Conservation (phyloP, 2,329 filamentous ascomycete species). For the Colletotrichum simmondsii region DNA sequence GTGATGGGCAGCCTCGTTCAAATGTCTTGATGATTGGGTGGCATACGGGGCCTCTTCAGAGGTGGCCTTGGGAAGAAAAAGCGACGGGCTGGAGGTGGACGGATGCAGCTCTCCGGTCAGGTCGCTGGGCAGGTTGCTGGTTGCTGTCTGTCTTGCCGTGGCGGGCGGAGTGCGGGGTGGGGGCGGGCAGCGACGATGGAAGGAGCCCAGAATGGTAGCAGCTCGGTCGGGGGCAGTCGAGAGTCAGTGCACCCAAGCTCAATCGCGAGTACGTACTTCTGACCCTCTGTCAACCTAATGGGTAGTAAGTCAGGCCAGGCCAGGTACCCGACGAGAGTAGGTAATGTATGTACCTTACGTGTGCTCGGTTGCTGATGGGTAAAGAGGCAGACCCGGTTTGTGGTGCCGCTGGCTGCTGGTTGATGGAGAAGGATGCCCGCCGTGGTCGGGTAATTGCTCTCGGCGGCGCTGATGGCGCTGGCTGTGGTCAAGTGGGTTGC, state of each 20-base stretch:
- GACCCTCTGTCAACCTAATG: neutral
- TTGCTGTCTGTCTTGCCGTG: constrained; percentile 25
- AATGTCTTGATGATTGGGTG: constrained; percentile 28
- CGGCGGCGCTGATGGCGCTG: constrained; percentile 1
- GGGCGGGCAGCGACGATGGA: constrained; percentile 26
- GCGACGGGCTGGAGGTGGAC: constrained; percentile 18
- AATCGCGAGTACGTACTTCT: constrained; percentile 18
- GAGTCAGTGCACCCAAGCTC: constrained; percentile 25
- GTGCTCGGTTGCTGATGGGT: neutral
- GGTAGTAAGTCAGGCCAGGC: neutral
- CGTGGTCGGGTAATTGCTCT: neutral
- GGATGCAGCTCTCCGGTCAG: constrained; percentile 30
- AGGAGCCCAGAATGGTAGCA: neutral
- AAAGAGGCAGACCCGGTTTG: constrained; percentile 3
- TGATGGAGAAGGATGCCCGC: constrained; percentile 8
- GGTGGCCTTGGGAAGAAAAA: constrained; percentile 20
- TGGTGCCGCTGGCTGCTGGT: neutral
- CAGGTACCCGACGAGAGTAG: constrained; percentile 1
- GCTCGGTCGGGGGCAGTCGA: neutral
- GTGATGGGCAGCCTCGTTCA: constrained; percentile 25
- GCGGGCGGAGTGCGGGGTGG: constrained; percentile 31
- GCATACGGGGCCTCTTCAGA: constrained; percentile 31
- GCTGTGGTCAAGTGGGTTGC: neutral
- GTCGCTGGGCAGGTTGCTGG: constrained; percentile 7
- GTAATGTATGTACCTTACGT: neutral